Evolutionary conservation across 2,329 filamentous ascomycete species (phyloP), one percentile per base, ranked within the genome.

Genomic region (Clonostachys rhizophaga): DNA sequence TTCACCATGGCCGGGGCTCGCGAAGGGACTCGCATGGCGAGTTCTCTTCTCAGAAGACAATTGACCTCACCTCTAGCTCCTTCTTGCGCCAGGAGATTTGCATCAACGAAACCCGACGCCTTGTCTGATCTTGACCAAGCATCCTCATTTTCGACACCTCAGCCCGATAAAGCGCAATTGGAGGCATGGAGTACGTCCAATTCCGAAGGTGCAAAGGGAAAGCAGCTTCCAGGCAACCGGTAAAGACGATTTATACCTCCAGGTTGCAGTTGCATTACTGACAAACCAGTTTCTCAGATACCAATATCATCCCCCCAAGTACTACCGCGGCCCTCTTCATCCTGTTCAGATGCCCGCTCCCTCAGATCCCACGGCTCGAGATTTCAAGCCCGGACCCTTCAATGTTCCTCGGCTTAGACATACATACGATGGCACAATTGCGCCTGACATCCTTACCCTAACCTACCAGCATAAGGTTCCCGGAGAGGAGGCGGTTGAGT

Each of bases 291-390:
- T 18, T 7, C 18, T 20, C 52, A 95, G 92, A 78, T 99, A 97
- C 72, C 89, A 95, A 69, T 97, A 87, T 69, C 90, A 91, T 54
- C 86, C 92, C 44, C 94, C 94, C 53, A 94, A 92, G 72, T 99
- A 91, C 78, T 85, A 96, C 68, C 89, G 92, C 60, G 94, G 94
- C 48, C 91, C 91, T 53, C 78, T 97, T 20, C 91, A 97, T 65
- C 94, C 94, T 44, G 84, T 96, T 60, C 90, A 96, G 71, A 88
- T 90, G 49, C 92, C 90, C n/a, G 79, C 84, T 37, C 80, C 84
- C 45, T 94, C 91, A 52, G 89, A 96, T 59, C 91, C 91, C 1
- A 80, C 86, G 30, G 96, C 94, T 49, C 87, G 94, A 62, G 78
- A 90, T 62, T 99, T 94, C 66, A 76, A 88, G 24, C 91, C 94